phyloP scores from a whole-genome alignment of 1,284 basidiomycete genomes.

The Marasmius tenuissimus region DNA sequence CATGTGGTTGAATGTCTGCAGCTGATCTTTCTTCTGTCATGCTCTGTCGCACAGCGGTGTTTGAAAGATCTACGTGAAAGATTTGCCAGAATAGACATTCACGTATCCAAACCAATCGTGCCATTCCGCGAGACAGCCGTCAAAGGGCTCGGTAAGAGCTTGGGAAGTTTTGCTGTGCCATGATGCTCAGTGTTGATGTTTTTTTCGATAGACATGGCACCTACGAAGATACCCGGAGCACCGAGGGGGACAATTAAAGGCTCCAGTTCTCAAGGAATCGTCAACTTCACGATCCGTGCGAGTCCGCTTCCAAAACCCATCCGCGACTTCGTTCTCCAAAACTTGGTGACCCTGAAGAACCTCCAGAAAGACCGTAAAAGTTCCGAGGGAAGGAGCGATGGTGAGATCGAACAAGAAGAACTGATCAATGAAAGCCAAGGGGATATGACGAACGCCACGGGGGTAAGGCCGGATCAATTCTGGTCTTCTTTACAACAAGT shows the following conservation, averaged over 20 bases:
- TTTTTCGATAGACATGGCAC: conserved; percentile 74
- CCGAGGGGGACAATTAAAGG: conserved; percentile 53
- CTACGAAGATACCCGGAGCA: conserved; percentile 74
- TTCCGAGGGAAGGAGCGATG: conserved; percentile 25
- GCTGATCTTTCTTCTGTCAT: neutral
- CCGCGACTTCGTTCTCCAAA: conserved; percentile 76
- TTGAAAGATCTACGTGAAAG: conserved; percentile 93
- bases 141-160: conserved; percentile 62
- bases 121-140: conserved; percentile 97
- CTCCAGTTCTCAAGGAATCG: conserved; percentile 47
- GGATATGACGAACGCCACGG: conserved; percentile 60
- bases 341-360: conserved; percentile 58
- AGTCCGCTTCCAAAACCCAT: conserved; percentile 73
- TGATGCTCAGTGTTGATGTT: neutral
- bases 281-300: conserved; percentile 85
- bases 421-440: conserved; percentile 53
- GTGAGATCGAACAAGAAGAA: conserved; percentile 26
- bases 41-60: conserved; percentile 65
- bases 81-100: conserved; percentile 92
- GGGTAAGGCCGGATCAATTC: conserved; percentile 74
- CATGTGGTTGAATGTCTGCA: neutral
- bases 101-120: conserved; percentile 93
- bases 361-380: conserved; percentile 48
- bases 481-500: conserved; percentile 74
- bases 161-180: neutral